A percentile compares a stretch with the other conserved stretches of the same genome.
These are phyloP conservation scores for Diphasiastrum complanatum DNA, from an alignment of 83 land plant species.

Conservation along the genomic window DNA sequence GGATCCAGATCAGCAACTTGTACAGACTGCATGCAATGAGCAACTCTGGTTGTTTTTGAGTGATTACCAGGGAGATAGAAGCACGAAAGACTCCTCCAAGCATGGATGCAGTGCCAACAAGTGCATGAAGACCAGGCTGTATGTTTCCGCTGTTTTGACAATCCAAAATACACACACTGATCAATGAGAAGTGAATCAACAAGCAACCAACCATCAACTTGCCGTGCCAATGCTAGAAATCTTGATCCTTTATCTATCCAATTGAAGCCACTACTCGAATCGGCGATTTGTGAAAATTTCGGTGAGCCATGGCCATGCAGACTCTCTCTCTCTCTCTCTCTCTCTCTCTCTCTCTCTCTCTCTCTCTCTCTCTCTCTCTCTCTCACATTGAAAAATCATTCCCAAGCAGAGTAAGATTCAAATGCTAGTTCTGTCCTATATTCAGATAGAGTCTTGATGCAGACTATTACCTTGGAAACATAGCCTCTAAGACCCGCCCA, in stretches of 20 bases:
- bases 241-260: not conserved
- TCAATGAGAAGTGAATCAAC: slow-evolving; percentile 5
- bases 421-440: too few relatives aligned
- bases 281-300: too few relatives aligned
- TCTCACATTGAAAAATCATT: too few relatives aligned
- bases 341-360: too few relatives aligned
- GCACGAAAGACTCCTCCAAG: slow-evolving; percentile 45
- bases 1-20: not conserved
- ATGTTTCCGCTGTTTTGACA: slow-evolving; percentile 34
- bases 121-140: slow-evolving; percentile 44
- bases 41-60: not conserved
- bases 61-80: slow-evolving; percentile 37
- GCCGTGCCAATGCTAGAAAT: not conserved
- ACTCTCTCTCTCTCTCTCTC: too few relatives aligned
- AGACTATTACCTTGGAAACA: slow-evolving; percentile 31
- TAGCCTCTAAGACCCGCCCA: slow-evolving; percentile 25
- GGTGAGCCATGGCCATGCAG: too few relatives aligned
- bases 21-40: not conserved
- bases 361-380: too few relatives aligned
- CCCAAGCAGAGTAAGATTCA: too few relatives aligned
- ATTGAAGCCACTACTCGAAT: too few relatives aligned
- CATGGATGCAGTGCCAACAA: slow-evolving; percentile 43
- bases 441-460: too few relatives aligned
- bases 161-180: too few relatives aligned
- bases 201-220: not conserved